These are phyloP conservation scores for Clonostachys chloroleuca DNA, from an alignment of 2,329 filamentous ascomycete genomes.

Conservation along the genomic window DNA sequence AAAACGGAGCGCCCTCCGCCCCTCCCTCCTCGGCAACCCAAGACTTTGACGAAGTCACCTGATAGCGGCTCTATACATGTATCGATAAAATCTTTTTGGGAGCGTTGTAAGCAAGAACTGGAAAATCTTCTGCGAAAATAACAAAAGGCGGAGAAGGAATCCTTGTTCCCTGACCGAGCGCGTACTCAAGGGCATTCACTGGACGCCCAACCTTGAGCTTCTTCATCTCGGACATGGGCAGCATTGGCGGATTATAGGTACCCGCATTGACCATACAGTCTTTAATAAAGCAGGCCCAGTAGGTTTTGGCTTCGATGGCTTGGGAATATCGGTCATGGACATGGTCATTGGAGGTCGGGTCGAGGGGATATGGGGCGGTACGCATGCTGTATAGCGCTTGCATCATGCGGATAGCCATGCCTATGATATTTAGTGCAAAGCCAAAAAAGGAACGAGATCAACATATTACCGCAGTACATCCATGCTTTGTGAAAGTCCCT, in stretches of 20 bases:
- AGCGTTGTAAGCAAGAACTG: too few species aligned
- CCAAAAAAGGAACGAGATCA: neutral
- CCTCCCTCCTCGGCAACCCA: too few species aligned
- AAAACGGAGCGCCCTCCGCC: too few species aligned
- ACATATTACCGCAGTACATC: conserved; percentile 26
- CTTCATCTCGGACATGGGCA: conserved; percentile 24
- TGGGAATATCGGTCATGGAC: conserved; percentile 11
- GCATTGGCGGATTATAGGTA: conserved; percentile 28
- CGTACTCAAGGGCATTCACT: conserved; percentile 26
- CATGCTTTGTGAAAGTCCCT: conserved; percentile 35
- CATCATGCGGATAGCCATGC: conserved; percentile 32
- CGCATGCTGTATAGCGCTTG: conserved; percentile 22
- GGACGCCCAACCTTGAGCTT: conserved; percentile 23
- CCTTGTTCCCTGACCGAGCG: too few species aligned
- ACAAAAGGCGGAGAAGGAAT: too few species aligned
- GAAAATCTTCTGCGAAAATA: too few species aligned
- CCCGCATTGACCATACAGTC: conserved; percentile 37
- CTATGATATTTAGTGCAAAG: conserved; percentile 3
- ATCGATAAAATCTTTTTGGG: too few species aligned
- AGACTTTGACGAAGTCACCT: too few species aligned
- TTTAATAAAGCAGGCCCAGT: conserved; percentile 40
- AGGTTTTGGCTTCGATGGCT: conserved; percentile 29
- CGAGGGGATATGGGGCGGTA: conserved; percentile 16
- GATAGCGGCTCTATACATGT: too few species aligned
- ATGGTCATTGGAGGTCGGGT: conserved; percentile 9